These are phyloP conservation scores for Crithidia mellificae DNA, from an alignment of 208 protist species.

Conservation along the genomic window DNA sequence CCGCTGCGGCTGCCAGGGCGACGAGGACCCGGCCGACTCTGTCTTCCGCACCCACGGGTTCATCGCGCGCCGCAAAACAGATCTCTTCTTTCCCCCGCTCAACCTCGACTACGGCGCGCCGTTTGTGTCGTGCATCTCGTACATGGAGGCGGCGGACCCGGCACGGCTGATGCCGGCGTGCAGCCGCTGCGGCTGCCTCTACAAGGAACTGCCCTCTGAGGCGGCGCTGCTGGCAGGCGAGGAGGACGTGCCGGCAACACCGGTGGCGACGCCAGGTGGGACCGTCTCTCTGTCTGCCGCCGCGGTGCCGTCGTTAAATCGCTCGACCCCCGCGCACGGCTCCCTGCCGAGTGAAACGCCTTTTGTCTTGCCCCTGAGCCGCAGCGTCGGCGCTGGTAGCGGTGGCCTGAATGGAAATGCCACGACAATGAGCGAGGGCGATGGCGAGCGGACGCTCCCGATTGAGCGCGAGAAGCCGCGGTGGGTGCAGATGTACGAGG, in stretches of 20 bases:
- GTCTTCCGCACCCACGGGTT: constrained; percentile 53
- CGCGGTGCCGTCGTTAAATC: not conserved
- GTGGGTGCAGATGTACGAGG: constrained; percentile 50
- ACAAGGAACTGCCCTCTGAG: constrained; percentile 33
- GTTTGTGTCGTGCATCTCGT: constrained; percentile 59
- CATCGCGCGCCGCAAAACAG: constrained; percentile 57
- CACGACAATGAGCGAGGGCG: constrained; percentile 1
- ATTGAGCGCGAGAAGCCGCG: constrained; percentile 38
- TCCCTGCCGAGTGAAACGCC: constrained; percentile 8
- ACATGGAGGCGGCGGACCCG: constrained; percentile 83
- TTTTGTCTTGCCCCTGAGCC: not conserved
- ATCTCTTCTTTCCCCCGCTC: constrained; percentile 73
- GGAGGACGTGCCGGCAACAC: not conserved
- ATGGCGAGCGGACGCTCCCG: constrained; percentile 2
- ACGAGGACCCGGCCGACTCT: constrained; percentile 41
- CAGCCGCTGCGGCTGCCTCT: constrained; percentile 73
- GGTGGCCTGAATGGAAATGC: not conserved
- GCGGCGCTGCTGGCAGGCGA: constrained; percentile 1
- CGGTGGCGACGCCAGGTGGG: not conserved
- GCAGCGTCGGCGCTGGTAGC: too few relatives aligned
- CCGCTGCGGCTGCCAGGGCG: constrained; percentile 59
- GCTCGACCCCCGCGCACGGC: not conserved
- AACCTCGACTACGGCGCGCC: constrained; percentile 86
- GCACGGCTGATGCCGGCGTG: constrained; percentile 66
- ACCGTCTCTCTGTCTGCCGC: not conserved